Evolutionary conservation across 352 stramenopile species (phyloP).

Genomic region (Phytophthora aleatoria): DNA sequence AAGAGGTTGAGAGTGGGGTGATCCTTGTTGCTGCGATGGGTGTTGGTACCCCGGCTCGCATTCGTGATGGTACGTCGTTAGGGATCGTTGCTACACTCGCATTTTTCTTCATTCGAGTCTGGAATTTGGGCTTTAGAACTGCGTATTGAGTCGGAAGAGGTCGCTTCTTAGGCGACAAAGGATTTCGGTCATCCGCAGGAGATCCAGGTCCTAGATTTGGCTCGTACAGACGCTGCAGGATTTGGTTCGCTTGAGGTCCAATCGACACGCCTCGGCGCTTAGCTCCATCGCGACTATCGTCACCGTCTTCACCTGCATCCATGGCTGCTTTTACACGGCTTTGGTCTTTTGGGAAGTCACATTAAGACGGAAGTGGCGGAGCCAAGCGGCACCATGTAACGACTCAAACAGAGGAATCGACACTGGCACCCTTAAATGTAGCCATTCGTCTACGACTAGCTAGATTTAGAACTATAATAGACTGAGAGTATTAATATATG

Average conservation of each 20-base stretch:
- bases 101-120: constrained; percentile 54
- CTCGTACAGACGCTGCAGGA: constrained; percentile 73
- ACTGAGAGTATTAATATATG: no score
- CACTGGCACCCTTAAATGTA: no score
- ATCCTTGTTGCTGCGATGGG: background rate
- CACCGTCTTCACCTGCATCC: constrained; percentile 1
- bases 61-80: constrained; percentile 2
- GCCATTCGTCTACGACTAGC: no score
- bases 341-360: no score
- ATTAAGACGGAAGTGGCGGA: no score
- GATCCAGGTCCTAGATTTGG: constrained; percentile 52
- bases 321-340: background rate
- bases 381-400: no score
- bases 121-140: constrained; percentile 51
- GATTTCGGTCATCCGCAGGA: constrained; percentile 1
- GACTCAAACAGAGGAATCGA: no score
- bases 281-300: constrained; percentile 51
- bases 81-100: constrained; percentile 43
- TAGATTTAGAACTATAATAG: no score
- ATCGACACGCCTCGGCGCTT: constrained; percentile 53
- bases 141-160: constrained; percentile 1
- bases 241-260: constrained; percentile 59
- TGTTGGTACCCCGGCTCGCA: background rate
- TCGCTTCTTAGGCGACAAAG: constrained; percentile 11
- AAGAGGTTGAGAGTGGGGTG: constrained; percentile 23